These are phyloP conservation scores for Pseudozyma tsukubaensis DNA, from an alignment of 1,284 basidiomycete species.

Conservation along the genomic window DNA sequence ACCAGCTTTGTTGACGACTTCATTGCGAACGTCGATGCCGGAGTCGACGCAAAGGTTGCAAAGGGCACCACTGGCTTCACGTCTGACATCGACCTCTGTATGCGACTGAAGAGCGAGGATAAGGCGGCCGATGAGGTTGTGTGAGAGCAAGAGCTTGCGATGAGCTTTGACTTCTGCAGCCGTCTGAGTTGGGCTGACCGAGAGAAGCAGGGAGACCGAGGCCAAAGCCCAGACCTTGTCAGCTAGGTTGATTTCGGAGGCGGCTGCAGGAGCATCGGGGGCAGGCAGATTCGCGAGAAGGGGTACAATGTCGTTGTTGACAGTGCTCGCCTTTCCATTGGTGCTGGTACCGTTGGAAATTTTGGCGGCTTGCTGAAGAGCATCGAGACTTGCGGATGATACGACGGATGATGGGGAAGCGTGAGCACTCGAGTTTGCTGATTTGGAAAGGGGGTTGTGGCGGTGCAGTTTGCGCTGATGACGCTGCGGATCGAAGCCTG, in stretches of 20 bases:
- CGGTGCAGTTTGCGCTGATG: constrained; percentile 49
- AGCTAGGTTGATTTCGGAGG: constrained; percentile 33
- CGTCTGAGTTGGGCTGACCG: constrained; percentile 35
- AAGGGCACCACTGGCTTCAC: constrained; percentile 65
- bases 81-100: constrained; percentile 56
- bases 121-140: constrained; percentile 56
- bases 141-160: constrained; percentile 44
- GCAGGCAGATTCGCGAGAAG: constrained; percentile 56
- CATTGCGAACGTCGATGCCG: constrained; percentile 47
- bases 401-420: constrained; percentile 6
- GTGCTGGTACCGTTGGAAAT: neutral
- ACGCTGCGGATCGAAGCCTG: constrained; percentile 54
- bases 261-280: constrained; percentile 7
- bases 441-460: constrained; percentile 53
- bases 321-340: constrained; percentile 4
- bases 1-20: constrained; percentile 57
- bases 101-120: constrained; percentile 54
- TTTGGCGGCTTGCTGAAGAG: constrained; percentile 27
- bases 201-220: constrained; percentile 57
- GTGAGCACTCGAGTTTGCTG: constrained; percentile 8
- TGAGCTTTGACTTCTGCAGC: constrained; percentile 53
- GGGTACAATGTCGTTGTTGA: constrained; percentile 54
- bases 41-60: constrained; percentile 66
- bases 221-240: constrained; percentile 66
- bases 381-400: constrained; percentile 29